Evolutionary conservation across 495 filamentous ascomycete species (phyloP).

Genomic region (Bryoglossum gracile): DNA sequence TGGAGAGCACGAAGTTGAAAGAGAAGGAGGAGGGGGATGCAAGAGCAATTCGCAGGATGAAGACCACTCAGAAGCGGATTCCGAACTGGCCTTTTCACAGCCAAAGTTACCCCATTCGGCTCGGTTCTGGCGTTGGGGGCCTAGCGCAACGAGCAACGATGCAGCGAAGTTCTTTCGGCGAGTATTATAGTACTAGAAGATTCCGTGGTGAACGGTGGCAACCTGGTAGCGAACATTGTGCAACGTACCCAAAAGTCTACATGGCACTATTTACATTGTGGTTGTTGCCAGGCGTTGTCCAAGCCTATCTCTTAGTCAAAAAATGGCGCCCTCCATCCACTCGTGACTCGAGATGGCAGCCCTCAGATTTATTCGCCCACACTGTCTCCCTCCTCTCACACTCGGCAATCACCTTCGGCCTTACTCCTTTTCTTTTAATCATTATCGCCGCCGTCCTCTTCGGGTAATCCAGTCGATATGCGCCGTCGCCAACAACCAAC

Average conservation of each 20-base stretch:
- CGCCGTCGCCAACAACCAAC: slow-evolving; percentile 8
- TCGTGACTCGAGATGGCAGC: no score
- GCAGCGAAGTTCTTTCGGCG: slow-evolving; percentile 10
- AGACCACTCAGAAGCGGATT: background rate
- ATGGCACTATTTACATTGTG: no score
- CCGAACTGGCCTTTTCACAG: slow-evolving; percentile 3
- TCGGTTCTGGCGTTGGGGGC: slow-evolving; percentile 3
- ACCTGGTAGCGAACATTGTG: no score
- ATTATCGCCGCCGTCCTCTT: slow-evolving; percentile 1
- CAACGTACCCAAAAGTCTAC: no score
- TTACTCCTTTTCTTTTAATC: no score
- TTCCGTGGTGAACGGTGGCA: no score
- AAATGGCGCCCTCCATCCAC: no score
- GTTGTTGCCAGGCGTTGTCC: no score
- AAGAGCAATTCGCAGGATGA: slow-evolving; percentile 5
- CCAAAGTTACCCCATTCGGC: slow-evolving; percentile 6
- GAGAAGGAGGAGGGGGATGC: background rate
- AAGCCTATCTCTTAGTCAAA: no score
- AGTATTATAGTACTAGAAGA: slow-evolving; percentile 1
- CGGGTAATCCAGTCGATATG: slow-evolving; percentile 12
- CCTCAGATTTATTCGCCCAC: no score
- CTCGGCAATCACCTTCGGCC: no score
- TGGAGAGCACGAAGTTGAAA: slow-evolving; percentile 4
- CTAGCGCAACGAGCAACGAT: slow-evolving; percentile 6
- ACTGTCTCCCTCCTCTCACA: no score